Percentiles rank a stretch among this genome's conserved stretches.
These are phyloP conservation scores for Amaranthus cruentus DNA, from an alignment of 148 eudicot genomes.

Conservation along the genomic window DNA sequence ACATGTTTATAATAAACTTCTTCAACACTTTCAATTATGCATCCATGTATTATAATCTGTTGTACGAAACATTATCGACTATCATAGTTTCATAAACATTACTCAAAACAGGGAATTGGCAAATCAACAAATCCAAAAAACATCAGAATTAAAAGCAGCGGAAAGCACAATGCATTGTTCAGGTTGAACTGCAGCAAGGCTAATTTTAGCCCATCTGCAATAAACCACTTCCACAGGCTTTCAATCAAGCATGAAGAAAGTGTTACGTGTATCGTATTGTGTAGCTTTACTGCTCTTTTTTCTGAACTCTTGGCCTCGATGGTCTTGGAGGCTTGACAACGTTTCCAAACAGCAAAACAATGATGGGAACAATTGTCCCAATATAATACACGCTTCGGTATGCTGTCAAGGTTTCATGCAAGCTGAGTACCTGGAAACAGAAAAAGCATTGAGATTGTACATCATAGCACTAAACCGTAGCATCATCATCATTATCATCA, in stretches of 20 bases:
- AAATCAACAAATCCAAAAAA: not conserved
- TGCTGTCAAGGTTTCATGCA: slow-evolving; percentile 74
- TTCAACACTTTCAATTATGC: not conserved
- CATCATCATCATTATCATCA: no score
- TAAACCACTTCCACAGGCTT: no score
- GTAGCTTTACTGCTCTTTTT: slow-evolving; percentile 55
- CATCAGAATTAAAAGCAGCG: not conserved
- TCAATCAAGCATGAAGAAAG: not conserved
- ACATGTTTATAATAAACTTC: not conserved
- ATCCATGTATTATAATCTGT: not conserved
- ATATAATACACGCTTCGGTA: slow-evolving; percentile 77
- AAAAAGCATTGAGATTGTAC: not conserved
- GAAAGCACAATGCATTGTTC: not conserved
- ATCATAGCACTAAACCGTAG: no score
- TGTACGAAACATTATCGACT: not conserved
- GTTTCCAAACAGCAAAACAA: slow-evolving; percentile 50
- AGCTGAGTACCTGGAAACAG: slow-evolving; percentile 68
- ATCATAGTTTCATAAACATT: not conserved
- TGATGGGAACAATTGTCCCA: slow-evolving; percentile 76
- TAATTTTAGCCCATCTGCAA: slow-evolving; percentile 5
- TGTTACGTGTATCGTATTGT: not conserved
- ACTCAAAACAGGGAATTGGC: not conserved
- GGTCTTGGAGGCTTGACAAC: slow-evolving; percentile 69
- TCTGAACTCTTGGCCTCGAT: slow-evolving; percentile 60
- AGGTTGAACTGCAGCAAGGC: not conserved